Conservation (phyloP, 2,329 filamentous ascomycete species). For the Fusarium hainanense region DNA sequence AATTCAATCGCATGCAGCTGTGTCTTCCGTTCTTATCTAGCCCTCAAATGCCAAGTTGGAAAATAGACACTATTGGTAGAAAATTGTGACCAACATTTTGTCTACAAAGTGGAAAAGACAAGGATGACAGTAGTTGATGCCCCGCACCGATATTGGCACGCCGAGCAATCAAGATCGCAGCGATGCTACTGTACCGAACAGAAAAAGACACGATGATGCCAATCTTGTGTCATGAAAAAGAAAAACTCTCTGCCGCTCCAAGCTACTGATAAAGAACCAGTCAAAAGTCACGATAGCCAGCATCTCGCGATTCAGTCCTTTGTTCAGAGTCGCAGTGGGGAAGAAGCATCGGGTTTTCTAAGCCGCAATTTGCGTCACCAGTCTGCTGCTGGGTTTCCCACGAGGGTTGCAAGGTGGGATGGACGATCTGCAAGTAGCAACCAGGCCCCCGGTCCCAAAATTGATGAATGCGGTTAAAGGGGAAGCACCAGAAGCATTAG, state of each 20-base stretch:
- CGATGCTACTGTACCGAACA: conserved; percentile 25
- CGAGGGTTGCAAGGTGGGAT: conserved; percentile 40
- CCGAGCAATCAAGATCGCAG: conserved; percentile 32
- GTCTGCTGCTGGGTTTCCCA: conserved; percentile 27
- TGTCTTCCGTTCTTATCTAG: background rate
- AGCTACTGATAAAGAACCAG: conserved; percentile 25
- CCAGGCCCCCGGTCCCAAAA: conserved; percentile 40
- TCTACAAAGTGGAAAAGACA: conserved; percentile 31
- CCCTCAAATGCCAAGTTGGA: background rate
- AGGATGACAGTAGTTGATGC: conserved; percentile 37
- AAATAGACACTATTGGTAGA: conserved; percentile 6
- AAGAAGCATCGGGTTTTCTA: conserved; percentile 10
- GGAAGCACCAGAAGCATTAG: conserved; percentile 30
- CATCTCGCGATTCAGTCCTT: conserved; percentile 13
- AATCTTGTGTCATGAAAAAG: conserved; percentile 44
- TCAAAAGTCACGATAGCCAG: conserved; percentile 19
- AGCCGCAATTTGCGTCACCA: conserved; percentile 42
- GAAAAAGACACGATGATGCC: conserved; percentile 43
- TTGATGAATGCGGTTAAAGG: conserved; percentile 39
- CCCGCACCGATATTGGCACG: conserved; percentile 41
- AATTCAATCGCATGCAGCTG: background rate
- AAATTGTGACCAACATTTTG: conserved; percentile 6
- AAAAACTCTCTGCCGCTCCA: conserved; percentile 23
- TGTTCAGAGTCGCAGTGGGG: conserved; percentile 17
- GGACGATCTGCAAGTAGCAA: conserved; percentile 45